Evolutionary conservation across 768 basidiomycete species (phyloP).

Genomic region (Tricholoma matsutake): DNA sequence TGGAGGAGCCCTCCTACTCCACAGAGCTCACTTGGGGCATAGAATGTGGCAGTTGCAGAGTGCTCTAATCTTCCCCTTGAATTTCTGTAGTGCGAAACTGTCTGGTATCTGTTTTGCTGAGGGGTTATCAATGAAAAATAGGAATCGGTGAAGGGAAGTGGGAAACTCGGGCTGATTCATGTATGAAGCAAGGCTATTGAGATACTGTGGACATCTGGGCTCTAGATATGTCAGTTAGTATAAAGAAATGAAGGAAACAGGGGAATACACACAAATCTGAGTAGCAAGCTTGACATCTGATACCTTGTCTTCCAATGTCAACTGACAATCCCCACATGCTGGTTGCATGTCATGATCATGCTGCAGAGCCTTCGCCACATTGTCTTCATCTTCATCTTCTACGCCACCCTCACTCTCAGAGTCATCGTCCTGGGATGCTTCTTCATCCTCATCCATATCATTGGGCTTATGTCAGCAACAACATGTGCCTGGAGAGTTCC

Average conservation of each 20-base stretch:
- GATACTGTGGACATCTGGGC: background rate
- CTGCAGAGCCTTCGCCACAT: background rate
- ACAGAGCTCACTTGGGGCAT: background rate
- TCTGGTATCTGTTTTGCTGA: background rate
- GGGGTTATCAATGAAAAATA: background rate
- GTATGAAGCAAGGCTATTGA: background rate
- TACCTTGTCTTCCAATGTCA: background rate
- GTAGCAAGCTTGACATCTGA: background rate
- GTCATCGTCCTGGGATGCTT: background rate
- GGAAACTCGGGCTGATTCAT: background rate
- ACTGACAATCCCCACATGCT: background rate
- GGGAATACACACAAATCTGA: background rate
- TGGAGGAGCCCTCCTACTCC: background rate
- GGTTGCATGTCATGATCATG: background rate
- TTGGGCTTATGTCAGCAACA: background rate
- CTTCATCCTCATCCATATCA: background rate
- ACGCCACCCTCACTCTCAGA: background rate
- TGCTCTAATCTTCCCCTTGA: slow-evolving; percentile 8
- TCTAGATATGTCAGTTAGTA: background rate
- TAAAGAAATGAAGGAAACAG: background rate
- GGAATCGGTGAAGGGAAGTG: background rate
- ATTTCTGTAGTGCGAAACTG: background rate
- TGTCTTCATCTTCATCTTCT: background rate
- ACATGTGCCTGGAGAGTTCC: background rate
- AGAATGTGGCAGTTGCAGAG: background rate